A percentile compares a stretch with the other conserved stretches of the same genome.
phyloP scores from a whole-genome alignment of 2,329 filamentous ascomycete species.

The Alternaria rosae region DNA sequence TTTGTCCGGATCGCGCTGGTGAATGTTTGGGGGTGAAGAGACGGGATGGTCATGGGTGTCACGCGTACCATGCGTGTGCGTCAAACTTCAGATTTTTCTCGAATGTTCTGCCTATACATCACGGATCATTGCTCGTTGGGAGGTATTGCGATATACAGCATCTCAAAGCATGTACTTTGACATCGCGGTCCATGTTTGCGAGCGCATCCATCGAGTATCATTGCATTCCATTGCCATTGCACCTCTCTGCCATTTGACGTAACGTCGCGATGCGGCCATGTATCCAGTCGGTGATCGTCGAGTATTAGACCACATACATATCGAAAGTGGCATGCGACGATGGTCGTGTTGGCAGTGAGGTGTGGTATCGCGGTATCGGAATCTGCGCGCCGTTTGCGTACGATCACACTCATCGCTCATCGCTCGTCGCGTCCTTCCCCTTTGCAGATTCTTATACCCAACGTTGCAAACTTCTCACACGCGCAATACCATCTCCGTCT shows the following conservation, averaged over 20 bases:
- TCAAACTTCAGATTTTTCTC: neutral
- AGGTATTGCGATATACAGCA: neutral
- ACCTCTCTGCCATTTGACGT: neutral
- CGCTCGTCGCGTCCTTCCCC: neutral
- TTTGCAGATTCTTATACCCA: neutral
- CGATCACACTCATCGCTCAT: neutral
- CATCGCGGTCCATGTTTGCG: accelerated
- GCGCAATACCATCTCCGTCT: neutral
- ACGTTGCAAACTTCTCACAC: neutral
- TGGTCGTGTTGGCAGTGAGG: neutral
- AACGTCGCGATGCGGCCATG: too few species aligned
- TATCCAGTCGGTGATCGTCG: neutral
- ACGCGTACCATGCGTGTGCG: neutral
- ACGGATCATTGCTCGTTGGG: neutral
- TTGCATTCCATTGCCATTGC: neutral
- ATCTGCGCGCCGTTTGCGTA: neutral
- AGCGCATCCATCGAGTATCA: neutral
- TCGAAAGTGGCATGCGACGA: neutral
- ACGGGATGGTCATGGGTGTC: neutral
- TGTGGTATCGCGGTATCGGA: neutral
- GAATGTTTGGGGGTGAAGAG: neutral
- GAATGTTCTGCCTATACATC: neutral
- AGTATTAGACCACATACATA: neutral
- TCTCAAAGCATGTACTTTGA: too few species aligned
- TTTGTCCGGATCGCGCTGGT: neutral